Base-by-base conservation (phyloP, 768 basidiomycete species). In the Suillus alpinus region DNA sequence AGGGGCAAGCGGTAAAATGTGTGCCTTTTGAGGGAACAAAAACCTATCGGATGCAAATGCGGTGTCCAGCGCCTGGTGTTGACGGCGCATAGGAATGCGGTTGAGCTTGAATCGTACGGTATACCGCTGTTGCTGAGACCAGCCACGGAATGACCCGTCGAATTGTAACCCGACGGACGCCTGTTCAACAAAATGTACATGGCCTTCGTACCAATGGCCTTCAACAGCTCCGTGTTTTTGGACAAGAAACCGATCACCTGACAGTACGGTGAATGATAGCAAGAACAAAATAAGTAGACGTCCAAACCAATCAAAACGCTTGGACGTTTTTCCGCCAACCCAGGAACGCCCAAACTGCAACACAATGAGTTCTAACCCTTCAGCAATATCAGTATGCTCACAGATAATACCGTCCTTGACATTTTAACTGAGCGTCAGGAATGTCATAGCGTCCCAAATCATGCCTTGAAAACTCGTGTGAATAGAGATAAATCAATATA, bases 91-190 rank as follows among this genome's bases (percentile, higher is more conserved):
- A 0, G 84, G 77, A 23, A 82, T 68, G 14, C 85, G 80, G 63
- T 86, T 85, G 51, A 86, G 70, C 50, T 79, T 77, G 69, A 87
- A 88, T 3, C 79, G 78, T 4, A 86, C 82, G 58, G 84, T 80
- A 68, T 81, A 83, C 65, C 69, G 76, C 16, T 68, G 64, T 2
- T 13, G 46, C 16, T 64, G 47, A 8, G 61, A 62, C 61, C 60
- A 62, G 20, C 62, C 58, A 23, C 63, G 57, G 71, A 87, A 87
- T 0, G 70, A 72, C 2, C 75, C 68, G 55, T 77, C 67, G 69
- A 87, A 84, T 32, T 72, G 71, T 4, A 87, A 75, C 41, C 75
- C 77, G 60, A 86, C 79, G 51, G 78, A 65, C 18, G 69, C 68
- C 43, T 75, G 67, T 31, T 72, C 67, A 5, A 86, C 80, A 31